phyloP scores from a whole-genome alignment of 108 stramenopile species.

The Stephanodiscus triporus region DNA sequence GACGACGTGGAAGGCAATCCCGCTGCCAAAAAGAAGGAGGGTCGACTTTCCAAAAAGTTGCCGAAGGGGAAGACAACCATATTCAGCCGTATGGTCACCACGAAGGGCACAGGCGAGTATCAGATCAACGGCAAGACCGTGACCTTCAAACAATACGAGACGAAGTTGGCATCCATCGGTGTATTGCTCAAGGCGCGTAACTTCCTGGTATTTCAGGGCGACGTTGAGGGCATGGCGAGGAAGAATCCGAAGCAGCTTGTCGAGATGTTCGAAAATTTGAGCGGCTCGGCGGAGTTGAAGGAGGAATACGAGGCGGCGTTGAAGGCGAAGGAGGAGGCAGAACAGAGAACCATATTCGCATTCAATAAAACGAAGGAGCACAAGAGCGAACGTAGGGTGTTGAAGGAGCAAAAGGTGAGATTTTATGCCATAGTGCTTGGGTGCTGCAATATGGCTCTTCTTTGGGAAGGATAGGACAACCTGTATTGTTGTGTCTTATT shows the following conservation, averaged over 20 bases:
- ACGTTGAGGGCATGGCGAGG: slow-evolving; percentile 95
- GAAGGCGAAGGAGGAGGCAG: slow-evolving; percentile 86
- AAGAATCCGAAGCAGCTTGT: slow-evolving; percentile 94
- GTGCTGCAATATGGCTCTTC: no score
- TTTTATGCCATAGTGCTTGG: background rate
- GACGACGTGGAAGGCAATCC: slow-evolving; percentile 28
- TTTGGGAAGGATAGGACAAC: background rate
- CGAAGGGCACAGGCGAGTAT: slow-evolving; percentile 88
- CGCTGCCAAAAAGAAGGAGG: slow-evolving; percentile 29
- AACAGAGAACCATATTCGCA: slow-evolving; percentile 82
- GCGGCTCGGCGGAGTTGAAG: slow-evolving; percentile 80
- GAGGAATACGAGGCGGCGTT: slow-evolving; percentile 82
- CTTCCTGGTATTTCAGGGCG: slow-evolving; percentile 99
- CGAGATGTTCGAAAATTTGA: slow-evolving; percentile 93
- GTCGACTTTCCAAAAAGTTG: slow-evolving; percentile 32
- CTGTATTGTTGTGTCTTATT: background rate
- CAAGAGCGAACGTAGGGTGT: slow-evolving; percentile 79
- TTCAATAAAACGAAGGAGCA: slow-evolving; percentile 93
- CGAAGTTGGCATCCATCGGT: slow-evolving; percentile 85
- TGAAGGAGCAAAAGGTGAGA: slow-evolving; percentile 92
- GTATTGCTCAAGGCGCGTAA: slow-evolving; percentile 98
- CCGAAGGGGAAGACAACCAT: slow-evolving; percentile 53
- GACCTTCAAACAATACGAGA: slow-evolving; percentile 87
- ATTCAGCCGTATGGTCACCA: slow-evolving; percentile 87
- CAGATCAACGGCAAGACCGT: slow-evolving; percentile 79